Conservation (phyloP, 140 eudicot genomes). For the Senecio squalidus region DNA sequence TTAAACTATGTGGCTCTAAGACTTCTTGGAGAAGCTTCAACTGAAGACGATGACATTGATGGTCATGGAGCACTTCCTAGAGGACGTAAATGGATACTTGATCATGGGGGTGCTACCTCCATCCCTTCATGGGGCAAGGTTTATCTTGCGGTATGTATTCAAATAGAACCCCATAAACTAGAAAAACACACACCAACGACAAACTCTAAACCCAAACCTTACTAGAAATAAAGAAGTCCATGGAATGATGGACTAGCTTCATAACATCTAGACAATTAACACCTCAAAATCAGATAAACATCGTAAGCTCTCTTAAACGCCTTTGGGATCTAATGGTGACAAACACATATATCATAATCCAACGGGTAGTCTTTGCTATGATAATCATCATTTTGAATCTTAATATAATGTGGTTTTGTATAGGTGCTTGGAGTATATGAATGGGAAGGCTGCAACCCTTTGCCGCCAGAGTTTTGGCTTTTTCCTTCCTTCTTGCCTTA, state of each 20-base stretch:
- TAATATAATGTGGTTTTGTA: too few species aligned
- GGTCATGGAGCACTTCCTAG: slow-evolving; percentile 26
- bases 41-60: slow-evolving; percentile 6
- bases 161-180: not conserved
- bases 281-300: too few species aligned
- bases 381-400: too few species aligned
- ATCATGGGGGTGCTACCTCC: slow-evolving; percentile 41
- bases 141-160: slow-evolving; percentile 41
- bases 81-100: slow-evolving; percentile 50
- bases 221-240: too few species aligned
- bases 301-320: too few species aligned
- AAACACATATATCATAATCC: too few species aligned
- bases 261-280: too few species aligned
- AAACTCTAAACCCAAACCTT: too few species aligned
- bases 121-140: slow-evolving; percentile 61
- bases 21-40: slow-evolving; percentile 38
- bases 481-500: slow-evolving; percentile 37
- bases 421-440: slow-evolving; percentile 50
- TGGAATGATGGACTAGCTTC: too few species aligned
- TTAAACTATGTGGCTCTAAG: slow-evolving; percentile 43
- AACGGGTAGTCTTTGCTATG: too few species aligned
- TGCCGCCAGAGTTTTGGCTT: slow-evolving; percentile 54
- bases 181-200: not conserved
- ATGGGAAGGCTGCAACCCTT: slow-evolving; percentile 51
- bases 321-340: too few species aligned